Evolutionary conservation across 805 yeast genomes (phyloP), one percentile per base, ranked within the genome.

Genomic region (Pichia deserticola): DNA sequence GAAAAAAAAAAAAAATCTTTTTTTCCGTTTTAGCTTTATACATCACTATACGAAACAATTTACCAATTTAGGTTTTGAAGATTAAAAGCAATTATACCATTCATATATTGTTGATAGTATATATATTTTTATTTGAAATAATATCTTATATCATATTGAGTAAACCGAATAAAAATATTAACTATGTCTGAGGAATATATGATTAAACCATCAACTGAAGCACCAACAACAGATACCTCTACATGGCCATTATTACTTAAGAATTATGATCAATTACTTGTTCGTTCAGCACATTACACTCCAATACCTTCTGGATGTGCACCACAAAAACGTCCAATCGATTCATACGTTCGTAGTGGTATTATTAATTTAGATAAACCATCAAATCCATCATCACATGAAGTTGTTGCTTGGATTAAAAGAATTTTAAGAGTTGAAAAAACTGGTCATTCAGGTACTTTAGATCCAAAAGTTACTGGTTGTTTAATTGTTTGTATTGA

Each of bases 331-430:
- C 84, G 99, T 77, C 97, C 89, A 70, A 74, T 93, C 60, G 87
- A 87, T 70, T 77, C 87, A 35, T 93, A 93, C 69, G 76, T 93
- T 61, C 81, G 93, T 45, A 84, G 96, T 7, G 99, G 99, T 77
- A 96, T 93, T 47, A 92, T 93, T 67, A 93, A 93, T 75, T 78
- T 93, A 61, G 99, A 93, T 74, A 93, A 93, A 68, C 99, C 99
- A 59, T 87, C 97, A 30, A 93, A 93, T 71, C 99, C 99, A 59
- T 88, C 97, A 41, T 89, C 97, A 49, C 99, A 93, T 73, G 99
- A 93, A 76, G 99, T 93, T 66, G 99, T 93, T 62, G 99, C 99
- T 28, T 93, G 99, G 99, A 82, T 93, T 64, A 93, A 93, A 75
- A 79, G 98, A 70, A 93, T 93, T 60, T 77, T 93, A 63, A 83